phyloP scores from a whole-genome alignment of 345 rosid genomes.

The Brassica incana region DNA sequence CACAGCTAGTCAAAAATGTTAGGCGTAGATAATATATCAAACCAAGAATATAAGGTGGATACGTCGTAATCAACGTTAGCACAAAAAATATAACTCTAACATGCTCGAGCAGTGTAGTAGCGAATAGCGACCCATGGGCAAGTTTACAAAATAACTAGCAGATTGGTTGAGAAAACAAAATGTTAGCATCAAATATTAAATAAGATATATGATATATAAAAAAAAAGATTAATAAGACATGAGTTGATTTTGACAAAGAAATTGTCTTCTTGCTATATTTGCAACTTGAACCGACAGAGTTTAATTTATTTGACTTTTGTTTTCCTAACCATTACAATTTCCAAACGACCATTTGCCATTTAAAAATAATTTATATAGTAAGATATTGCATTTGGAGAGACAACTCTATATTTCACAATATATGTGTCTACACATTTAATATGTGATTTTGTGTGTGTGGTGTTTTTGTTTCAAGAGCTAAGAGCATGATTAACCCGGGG shows the following conservation, averaged over 20 bases:
- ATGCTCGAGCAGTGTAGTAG: background rate
- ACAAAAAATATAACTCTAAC: background rate
- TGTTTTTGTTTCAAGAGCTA: background rate
- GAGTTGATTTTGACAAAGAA: constrained; percentile 18
- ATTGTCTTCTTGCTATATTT: constrained; percentile 17
- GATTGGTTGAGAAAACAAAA: constrained; percentile 15
- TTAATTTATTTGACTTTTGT: constrained; percentile 18
- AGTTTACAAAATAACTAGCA: background rate
- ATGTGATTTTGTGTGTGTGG: constrained; percentile 1
- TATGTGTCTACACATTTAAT: background rate
- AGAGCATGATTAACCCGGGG: no score
- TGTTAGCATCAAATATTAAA: constrained; percentile 27
- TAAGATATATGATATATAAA: background rate
- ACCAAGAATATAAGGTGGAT: background rate
- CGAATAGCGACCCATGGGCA: background rate
- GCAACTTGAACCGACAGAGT: constrained; percentile 36
- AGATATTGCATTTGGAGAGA: background rate
- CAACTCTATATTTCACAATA: background rate
- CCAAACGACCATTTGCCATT: background rate
- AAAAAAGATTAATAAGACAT: background rate
- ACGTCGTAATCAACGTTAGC: constrained; percentile 1
- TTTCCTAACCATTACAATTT: background rate
- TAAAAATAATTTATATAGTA: background rate
- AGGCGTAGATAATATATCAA: background rate
- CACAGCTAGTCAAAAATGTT: background rate